Percentiles rank a stretch among this genome's conserved stretches.
Conservation (phyloP, 2,329 filamentous ascomycete species). For the Phialophora expanda region DNA sequence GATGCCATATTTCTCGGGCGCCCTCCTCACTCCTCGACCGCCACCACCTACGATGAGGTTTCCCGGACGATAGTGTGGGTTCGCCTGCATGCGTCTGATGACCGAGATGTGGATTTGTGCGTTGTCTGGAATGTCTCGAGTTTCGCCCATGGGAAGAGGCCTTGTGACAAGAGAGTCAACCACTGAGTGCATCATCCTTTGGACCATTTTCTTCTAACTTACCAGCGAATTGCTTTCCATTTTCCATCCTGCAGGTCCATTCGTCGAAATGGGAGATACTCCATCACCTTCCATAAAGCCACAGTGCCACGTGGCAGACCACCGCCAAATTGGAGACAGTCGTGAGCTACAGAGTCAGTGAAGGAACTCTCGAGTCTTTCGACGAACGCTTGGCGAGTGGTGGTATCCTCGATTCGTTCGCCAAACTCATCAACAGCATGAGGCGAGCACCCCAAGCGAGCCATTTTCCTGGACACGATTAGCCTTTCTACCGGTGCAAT, state of each 20-base stretch:
- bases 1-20: slow-evolving; percentile 67
- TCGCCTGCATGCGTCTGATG: slow-evolving; percentile 70
- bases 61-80: slow-evolving; percentile 72
- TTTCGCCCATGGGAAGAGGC: slow-evolving; percentile 76
- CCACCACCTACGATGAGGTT: slow-evolving; percentile 82
- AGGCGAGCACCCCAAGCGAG: slow-evolving; percentile 63
- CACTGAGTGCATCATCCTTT: background rate
- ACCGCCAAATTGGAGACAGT: slow-evolving; percentile 69
- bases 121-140: slow-evolving; percentile 73
- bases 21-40: slow-evolving; percentile 68
- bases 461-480: slow-evolving; percentile 30
- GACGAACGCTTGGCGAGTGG: slow-evolving; percentile 54
- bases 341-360: slow-evolving; percentile 66
- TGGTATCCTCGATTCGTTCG: slow-evolving; percentile 21
- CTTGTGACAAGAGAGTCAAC: slow-evolving; percentile 16
- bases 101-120: slow-evolving; percentile 76
- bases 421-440: slow-evolving; percentile 39
- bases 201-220: background rate
- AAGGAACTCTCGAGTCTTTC: slow-evolving; percentile 58
- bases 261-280: slow-evolving; percentile 77
- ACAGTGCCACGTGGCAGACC: slow-evolving; percentile 64
- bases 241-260: slow-evolving; percentile 69
- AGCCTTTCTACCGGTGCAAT: slow-evolving; percentile 30
- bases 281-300: slow-evolving; percentile 76
- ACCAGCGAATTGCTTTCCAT: slow-evolving; percentile 80